Evolutionary conservation across 495 filamentous ascomycete species (phyloP).

Genomic region (Podospora anserina): DNA sequence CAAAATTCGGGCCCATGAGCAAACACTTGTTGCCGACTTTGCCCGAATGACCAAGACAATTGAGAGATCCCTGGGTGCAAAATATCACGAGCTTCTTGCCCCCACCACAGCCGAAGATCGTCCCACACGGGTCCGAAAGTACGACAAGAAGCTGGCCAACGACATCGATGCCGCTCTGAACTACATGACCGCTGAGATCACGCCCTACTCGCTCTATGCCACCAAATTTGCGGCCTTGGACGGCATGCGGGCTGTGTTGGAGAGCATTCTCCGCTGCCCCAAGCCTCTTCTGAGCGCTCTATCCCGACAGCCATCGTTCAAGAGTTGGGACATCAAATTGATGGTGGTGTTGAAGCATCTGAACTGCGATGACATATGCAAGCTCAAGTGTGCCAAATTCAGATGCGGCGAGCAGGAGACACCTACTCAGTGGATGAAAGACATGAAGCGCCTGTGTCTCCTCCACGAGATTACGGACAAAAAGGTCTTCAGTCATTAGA

Average conservation of each 20-base stretch:
- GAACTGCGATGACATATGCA: neutral
- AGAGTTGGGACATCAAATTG: neutral
- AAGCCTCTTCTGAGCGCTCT: neutral
- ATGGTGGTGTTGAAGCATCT: neutral
- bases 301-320: neutral
- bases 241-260: neutral
- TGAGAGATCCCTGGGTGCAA: neutral
- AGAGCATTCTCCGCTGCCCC: neutral
- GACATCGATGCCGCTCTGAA: neutral
- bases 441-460: neutral
- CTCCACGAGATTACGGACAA: neutral
- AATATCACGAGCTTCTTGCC: neutral
- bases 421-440: neutral
- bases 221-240: neutral
- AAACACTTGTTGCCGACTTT: neutral
- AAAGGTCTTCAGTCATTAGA: neutral
- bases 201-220: neutral
- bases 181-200: neutral
- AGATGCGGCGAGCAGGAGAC: neutral
- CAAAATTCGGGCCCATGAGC: neutral
- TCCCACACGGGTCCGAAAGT: neutral
- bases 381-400: neutral
- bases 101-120: neutral
- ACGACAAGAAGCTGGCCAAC: neutral
- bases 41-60: neutral